phyloP scores from a whole-genome alignment of 352 stramenopile genomes.

The Pythium vanterpoolii region DNA sequence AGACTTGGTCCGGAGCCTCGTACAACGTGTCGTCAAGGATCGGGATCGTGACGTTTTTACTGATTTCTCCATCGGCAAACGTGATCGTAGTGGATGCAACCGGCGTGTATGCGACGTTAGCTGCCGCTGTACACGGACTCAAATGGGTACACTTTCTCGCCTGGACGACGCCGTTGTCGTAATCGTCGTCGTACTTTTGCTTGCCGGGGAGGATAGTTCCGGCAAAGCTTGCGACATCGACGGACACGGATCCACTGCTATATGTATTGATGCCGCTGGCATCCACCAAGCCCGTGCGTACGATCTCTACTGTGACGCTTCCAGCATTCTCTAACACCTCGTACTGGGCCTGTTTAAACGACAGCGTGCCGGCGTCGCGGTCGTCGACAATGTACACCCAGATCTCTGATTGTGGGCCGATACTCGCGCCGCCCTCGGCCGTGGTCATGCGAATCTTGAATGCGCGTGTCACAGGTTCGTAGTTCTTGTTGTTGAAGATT shows the following conservation, averaged over 20 bases:
- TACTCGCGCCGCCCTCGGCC: slow-evolving; percentile 52
- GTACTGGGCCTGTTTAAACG: slow-evolving; percentile 51
- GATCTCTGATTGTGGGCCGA: slow-evolving; percentile 39
- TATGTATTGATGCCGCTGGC: slow-evolving; percentile 56
- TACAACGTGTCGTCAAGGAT: slow-evolving; percentile 65
- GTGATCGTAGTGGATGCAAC: slow-evolving; percentile 39
- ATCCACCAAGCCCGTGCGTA: slow-evolving; percentile 45
- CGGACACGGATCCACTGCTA: slow-evolving; percentile 43
- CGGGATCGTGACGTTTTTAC: slow-evolving; percentile 40
- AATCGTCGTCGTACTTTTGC: slow-evolving; percentile 40
- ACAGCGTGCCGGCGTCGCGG: slow-evolving; percentile 65
- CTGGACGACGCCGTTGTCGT: slow-evolving; percentile 55
- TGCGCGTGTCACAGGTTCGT: slow-evolving; percentile 40
- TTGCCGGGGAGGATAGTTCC: slow-evolving; percentile 49
- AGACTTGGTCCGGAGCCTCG: slow-evolving; percentile 57
- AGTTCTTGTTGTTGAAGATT: slow-evolving; percentile 70
- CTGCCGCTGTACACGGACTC: slow-evolving; percentile 56
- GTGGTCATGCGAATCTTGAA: slow-evolving; percentile 51
- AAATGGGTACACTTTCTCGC: slow-evolving; percentile 52
- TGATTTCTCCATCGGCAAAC: slow-evolving; percentile 47
- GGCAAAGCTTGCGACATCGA: slow-evolving; percentile 59
- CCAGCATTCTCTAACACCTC: slow-evolving; percentile 54
- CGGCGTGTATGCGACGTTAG: slow-evolving; percentile 43
- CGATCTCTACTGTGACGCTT: slow-evolving; percentile 42
- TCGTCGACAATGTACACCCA: slow-evolving; percentile 78